Base-by-base conservation (phyloP, 1,284 basidiomycete genomes). In the Pseudomicrostroma phylloplanum region DNA sequence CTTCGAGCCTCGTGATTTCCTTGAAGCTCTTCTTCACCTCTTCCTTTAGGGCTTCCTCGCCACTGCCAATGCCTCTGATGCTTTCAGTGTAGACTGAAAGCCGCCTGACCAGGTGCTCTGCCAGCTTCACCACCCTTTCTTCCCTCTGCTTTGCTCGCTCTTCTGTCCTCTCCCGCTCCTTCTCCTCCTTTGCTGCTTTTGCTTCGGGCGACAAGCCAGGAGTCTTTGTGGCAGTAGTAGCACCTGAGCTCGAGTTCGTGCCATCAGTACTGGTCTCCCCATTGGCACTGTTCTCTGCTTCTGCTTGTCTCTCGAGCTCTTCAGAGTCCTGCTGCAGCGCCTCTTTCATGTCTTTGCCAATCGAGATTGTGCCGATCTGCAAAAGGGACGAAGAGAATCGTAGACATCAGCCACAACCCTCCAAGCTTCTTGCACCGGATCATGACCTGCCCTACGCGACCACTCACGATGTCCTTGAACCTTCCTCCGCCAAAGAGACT, bases 341-440 rank as follows among this genome's bases (percentile, higher is more conserved):
- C 6, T 91, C 86, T 82, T 99, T 99, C 96, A 99, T 97, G 74
- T 98, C 94, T 71, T 86, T 86, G 40, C 92, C 93, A 70, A 92
- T 82, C 60, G 88, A 89, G 70, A 91, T 88, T 59, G 87, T 84
- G 11, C 89, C 89, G 69, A 91, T 91, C 63, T 65, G 59, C 12
- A 55, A 39, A 6, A 61, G 59, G 30, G 12, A 2, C 30, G 9
- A 36, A 36, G 30, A 36, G 30, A 9, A 36, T 36, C 30, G 9
- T 4, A 36, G 30, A 36, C 30, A 36, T 36, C 30, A 9, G 9
- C 30, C 30, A 36, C 4, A 36, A 9, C 30, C 30, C 9, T 36
- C 30, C n/a, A n/a, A n/a, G n/a, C n/a, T n/a, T n/a, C n/a, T n/a
- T n/a, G n/a, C n/a, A n/a, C n/a, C n/a, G n/a, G n/a, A n/a, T n/a